Conservation (phyloP, 805 yeast genomes). For the Zygosaccharomyces rouxii region DNA sequence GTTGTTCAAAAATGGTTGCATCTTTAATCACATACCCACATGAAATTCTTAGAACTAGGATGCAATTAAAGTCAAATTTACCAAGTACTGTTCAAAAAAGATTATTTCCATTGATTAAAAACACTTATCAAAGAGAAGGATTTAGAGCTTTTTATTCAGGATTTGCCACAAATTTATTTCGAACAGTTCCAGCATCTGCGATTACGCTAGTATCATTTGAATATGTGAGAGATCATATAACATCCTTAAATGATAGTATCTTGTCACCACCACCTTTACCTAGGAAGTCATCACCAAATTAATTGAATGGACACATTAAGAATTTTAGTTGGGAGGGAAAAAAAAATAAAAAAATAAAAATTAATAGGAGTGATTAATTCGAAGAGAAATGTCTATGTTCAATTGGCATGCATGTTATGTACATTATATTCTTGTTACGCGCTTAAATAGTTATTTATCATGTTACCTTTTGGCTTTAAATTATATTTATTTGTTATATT, state of each 20-base stretch:
- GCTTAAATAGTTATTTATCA: background rate
- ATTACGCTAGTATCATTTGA: conserved; percentile 94
- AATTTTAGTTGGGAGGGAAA: background rate
- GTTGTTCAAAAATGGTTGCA: conserved; percentile 82
- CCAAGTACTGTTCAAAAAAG: conserved; percentile 25
- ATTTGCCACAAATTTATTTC: conserved; percentile 71
- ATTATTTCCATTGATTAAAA: conserved; percentile 26
- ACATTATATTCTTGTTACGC: background rate
- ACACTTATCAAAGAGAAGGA: conserved; percentile 56
- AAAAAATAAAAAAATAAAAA: background rate
- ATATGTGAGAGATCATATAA: conserved; percentile 56
- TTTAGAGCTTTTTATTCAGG: conserved; percentile 84
- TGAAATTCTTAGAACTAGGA: conserved; percentile 85
- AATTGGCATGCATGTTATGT: background rate
- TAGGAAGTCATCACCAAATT: background rate
- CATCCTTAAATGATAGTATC: conserved; percentile 11
- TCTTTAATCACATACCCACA: conserved; percentile 90
- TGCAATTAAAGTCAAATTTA: conserved; percentile 54
- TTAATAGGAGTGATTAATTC: background rate
- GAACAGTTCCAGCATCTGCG: conserved; percentile 94
- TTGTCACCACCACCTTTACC: background rate
- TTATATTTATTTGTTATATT: background rate
- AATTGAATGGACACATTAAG: background rate
- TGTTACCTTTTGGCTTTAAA: background rate
- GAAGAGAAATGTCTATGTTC: background rate